A percentile compares a stretch with the other conserved stretches of the same genome.
phyloP scores from a whole-genome alignment of 768 basidiomycete species.

The Psilocybe sp. region DNA sequence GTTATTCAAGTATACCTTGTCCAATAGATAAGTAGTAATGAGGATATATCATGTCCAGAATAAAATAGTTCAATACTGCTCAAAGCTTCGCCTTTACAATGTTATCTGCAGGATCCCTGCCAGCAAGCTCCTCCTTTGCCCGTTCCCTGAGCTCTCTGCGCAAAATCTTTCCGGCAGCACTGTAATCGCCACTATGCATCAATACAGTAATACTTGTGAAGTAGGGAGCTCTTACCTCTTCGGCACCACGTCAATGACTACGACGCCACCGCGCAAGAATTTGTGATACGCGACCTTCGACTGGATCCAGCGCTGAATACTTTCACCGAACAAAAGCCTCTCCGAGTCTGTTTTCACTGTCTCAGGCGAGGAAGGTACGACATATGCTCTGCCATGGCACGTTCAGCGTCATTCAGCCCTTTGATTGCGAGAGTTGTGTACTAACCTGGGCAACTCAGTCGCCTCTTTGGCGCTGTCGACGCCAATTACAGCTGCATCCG shows the following conservation, averaged over 20 bases:
- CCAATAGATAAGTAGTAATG: slow-evolving; percentile 1
- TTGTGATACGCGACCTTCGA: slow-evolving; percentile 75
- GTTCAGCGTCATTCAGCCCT: not conserved
- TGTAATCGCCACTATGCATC: slow-evolving; percentile 23
- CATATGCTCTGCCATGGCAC: slow-evolving; percentile 48
- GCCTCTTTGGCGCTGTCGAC: slow-evolving; percentile 62
- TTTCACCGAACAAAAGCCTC: slow-evolving; percentile 40
- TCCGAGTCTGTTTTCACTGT: slow-evolving; percentile 30
- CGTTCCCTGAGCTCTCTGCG: slow-evolving; percentile 70
- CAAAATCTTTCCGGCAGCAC: slow-evolving; percentile 86
- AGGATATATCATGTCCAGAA: not conserved
- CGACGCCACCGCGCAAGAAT: slow-evolving; percentile 72
- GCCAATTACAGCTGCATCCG: slow-evolving; percentile 82
- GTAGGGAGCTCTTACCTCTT: slow-evolving; percentile 49
- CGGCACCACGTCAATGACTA: slow-evolving; percentile 60
- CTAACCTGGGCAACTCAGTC: slow-evolving; percentile 78
- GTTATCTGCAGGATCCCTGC: slow-evolving; percentile 33
- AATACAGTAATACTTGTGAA: not conserved
- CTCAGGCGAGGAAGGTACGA: slow-evolving; percentile 49
- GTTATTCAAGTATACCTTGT: not conserved
- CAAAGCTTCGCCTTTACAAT: slow-evolving; percentile 33
- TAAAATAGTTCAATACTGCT: not conserved
- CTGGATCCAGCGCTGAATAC: slow-evolving; percentile 66
- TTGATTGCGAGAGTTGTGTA: not conserved
- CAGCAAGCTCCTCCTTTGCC: slow-evolving; percentile 55